These are phyloP conservation scores for Lepidium sativum DNA, from an alignment of 345 rosid genomes.

Conservation along the genomic window DNA sequence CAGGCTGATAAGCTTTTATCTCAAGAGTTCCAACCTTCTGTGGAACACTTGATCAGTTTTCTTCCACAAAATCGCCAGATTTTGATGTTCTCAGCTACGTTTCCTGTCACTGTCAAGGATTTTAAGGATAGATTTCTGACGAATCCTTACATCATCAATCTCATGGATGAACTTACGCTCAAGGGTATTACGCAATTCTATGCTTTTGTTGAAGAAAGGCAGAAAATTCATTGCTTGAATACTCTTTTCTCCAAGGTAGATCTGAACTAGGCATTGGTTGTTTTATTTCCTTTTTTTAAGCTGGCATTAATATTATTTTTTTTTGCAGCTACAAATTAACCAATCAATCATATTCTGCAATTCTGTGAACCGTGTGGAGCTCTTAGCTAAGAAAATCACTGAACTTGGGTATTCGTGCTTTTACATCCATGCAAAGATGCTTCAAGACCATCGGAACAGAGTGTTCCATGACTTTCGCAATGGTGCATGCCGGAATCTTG, in stretches of 20 bases:
- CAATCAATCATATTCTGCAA: slow-evolving; percentile 94
- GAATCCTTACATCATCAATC: slow-evolving; percentile 77
- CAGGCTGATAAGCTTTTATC: slow-evolving; percentile 95
- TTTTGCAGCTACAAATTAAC: slow-evolving; percentile 81
- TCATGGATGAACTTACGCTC: slow-evolving; percentile 92
- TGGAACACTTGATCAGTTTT: slow-evolving; percentile 78
- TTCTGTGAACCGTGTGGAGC: slow-evolving; percentile 90
- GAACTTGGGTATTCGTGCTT: slow-evolving; percentile 95
- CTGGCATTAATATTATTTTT: slow-evolving; percentile 10
- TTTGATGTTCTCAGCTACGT: slow-evolving; percentile 89
- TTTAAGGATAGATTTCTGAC: slow-evolving; percentile 75
- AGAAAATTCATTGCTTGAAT: slow-evolving; percentile 93
- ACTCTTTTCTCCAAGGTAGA: slow-evolving; percentile 84
- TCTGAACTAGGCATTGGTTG: neutral
- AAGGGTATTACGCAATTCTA: slow-evolving; percentile 89
- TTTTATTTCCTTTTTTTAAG: neutral
- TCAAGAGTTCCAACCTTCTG: slow-evolving; percentile 87
- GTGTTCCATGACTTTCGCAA: slow-evolving; percentile 95
- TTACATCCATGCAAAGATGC: slow-evolving; percentile 92
- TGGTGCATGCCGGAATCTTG: slow-evolving; percentile 97
- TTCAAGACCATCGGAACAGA: slow-evolving; percentile 95
- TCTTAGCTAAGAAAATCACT: slow-evolving; percentile 88
- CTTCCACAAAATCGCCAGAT: slow-evolving; percentile 69
- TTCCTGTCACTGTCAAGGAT: slow-evolving; percentile 88
- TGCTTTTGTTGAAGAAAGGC: slow-evolving; percentile 94